These are phyloP conservation scores for Saturnispora halmiae DNA, from an alignment of 805 yeast species.

Conservation along the genomic window DNA sequence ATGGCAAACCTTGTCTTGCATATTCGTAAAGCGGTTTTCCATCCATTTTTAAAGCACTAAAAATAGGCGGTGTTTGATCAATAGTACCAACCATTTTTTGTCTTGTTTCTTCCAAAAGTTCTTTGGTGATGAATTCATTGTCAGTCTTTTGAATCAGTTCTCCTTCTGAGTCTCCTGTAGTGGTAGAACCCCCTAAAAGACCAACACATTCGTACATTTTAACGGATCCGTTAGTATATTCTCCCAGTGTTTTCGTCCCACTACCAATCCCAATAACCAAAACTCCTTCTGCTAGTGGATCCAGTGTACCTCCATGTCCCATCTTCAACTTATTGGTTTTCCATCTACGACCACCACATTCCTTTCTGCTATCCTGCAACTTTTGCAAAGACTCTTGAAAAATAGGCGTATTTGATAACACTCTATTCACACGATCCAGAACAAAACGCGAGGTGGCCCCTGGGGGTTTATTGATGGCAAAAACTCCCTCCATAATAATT, in stretches of 20 bases:
- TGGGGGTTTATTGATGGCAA: constrained; percentile 84
- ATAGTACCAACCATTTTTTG: constrained; percentile 70
- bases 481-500: constrained; percentile 71
- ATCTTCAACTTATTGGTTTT: constrained; percentile 39
- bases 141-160: constrained; percentile 55
- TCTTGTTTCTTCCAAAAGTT: constrained; percentile 40
- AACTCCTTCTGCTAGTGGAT: constrained; percentile 93
- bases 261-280: constrained; percentile 83
- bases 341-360: constrained; percentile 48
- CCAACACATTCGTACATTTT: constrained; percentile 82
- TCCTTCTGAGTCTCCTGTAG: constrained; percentile 92
- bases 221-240: constrained; percentile 61
- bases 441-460: constrained; percentile 77
- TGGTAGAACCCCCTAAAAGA: constrained; percentile 79
- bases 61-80: constrained; percentile 90
- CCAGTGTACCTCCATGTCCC: constrained; percentile 98
- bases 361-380: constrained; percentile 38
- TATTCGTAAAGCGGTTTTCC: constrained; percentile 93
- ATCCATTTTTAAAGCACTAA: constrained; percentile 86
- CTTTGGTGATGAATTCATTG: constrained; percentile 47
- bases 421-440: constrained; percentile 52
- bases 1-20: constrained; percentile 78
- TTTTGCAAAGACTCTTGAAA: constrained; percentile 47
- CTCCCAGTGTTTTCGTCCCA: constrained; percentile 77
- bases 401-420: constrained; percentile 50